Evolutionary conservation across 2,329 filamentous ascomycete genomes (phyloP), one percentile per base, ranked within the genome.

Genomic region (Ramularia collo-cygni): DNA sequence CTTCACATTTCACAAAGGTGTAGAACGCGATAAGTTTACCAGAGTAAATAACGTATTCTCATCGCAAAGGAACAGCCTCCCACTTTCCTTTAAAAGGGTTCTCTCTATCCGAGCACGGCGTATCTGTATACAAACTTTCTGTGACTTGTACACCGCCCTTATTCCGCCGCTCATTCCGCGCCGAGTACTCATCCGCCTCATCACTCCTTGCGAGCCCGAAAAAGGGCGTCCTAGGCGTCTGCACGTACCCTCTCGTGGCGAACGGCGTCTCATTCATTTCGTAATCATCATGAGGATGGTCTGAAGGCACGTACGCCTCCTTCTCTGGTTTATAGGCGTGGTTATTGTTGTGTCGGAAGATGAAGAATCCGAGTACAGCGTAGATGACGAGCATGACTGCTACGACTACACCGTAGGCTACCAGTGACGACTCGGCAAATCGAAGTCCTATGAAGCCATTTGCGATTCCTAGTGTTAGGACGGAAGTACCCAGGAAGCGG

Each of bases 381-480:
- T 50, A 48, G 13, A 51, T 38, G 19, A 54, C 32, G 5, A 33
- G 43, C 40, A 52, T 44, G 16, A 53, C 28, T 4, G 45, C 43
- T 1, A 53, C 50, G 16, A 47, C 51, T 28, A 48, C 37, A 18
- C 38, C 46, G 28, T 53, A 55, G 16, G 51, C 43, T 4, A 49
- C 38, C 15, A 37, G 38, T 3, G 38, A 29, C 38, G 72, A 71
- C 10, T 70, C 61, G 2, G 77, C 75, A 37, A 80, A 71, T 0
- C 67, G 65, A 54, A 80, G 79, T 16, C 78, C 78, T 4, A 79
- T 59, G 47, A 78, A 77, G 15, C 67, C 74, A 47, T 81, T 79
- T 39, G 72, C 51, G 12, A 75, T 62, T 31, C 75, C 77, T 3
- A 77, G 52, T 8, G 70, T 55, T 14, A 81, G 65, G 26, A 76